Evolutionary conservation across 352 stramenopile species (phyloP).

Genomic region (Aphanomyces astaci): DNA sequence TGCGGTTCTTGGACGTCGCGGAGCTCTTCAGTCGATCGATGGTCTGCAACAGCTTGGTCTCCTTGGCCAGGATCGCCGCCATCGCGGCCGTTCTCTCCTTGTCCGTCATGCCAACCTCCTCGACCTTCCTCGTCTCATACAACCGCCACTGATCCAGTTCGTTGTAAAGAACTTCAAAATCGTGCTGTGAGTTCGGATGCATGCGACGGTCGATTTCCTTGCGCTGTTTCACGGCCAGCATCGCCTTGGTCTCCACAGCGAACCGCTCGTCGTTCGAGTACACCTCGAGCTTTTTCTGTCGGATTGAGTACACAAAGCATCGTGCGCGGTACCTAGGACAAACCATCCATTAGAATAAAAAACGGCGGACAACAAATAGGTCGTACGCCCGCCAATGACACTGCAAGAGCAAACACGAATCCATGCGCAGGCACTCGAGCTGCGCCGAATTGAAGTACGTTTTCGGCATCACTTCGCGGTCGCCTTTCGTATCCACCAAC

Average conservation of each 20-base stretch:
- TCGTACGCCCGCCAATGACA: conserved; percentile 84
- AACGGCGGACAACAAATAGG: not conserved
- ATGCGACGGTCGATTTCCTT: conserved; percentile 79
- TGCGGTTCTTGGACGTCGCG: conserved; percentile 66
- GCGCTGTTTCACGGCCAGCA: conserved; percentile 11
- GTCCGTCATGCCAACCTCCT: conserved; percentile 34
- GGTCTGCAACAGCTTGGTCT: conserved; percentile 79
- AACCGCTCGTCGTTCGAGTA: conserved; percentile 24
- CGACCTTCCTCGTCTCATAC: conserved; percentile 70
- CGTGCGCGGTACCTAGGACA: conserved; percentile 23
- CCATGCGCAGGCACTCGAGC: conserved; percentile 62
- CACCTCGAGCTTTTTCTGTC: conserved; percentile 19
- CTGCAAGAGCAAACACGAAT: conserved; percentile 76
- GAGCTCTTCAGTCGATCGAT: conserved; percentile 86
- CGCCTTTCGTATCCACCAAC: conserved; percentile 51
- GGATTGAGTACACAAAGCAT: conserved; percentile 21
- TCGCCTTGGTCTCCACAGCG: conserved; percentile 11
- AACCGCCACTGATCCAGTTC: conserved; percentile 89
- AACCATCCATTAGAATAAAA: not conserved
- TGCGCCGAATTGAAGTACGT: conserved; percentile 89
- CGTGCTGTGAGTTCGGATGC: conserved; percentile 69
- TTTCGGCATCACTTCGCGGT: conserved; percentile 50
- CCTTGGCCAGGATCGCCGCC: conserved; percentile 59
- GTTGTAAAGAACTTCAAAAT: conserved; percentile 91
- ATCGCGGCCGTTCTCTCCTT: conserved; percentile 38